A percentile compares a stretch with the other conserved stretches of the same genome.
Conservation (phyloP, 805 yeast genomes). For the Lachancea mirantina region DNA sequence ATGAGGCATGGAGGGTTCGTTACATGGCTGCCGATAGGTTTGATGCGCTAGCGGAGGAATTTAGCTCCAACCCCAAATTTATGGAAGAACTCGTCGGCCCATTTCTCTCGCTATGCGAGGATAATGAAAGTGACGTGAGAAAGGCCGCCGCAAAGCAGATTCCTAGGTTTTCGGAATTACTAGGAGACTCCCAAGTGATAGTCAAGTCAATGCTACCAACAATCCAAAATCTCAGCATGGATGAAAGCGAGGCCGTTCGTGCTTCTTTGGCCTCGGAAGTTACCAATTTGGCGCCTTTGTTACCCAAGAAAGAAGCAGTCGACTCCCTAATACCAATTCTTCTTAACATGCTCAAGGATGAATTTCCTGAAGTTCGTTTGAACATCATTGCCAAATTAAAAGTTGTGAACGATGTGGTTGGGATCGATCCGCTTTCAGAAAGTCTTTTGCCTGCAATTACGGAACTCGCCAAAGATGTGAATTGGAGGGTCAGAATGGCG, state of each 20-base stretch:
- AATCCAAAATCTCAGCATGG: conserved; percentile 76
- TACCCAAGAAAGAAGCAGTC: conserved; percentile 79
- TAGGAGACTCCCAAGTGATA: conserved; percentile 43
- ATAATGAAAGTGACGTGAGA: conserved; percentile 94
- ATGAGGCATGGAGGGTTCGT: conserved; percentile 96
- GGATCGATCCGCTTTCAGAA: conserved; percentile 79
- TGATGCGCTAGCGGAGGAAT: conserved; percentile 59
- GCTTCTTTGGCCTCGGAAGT: conserved; percentile 86
- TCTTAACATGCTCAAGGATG: conserved; percentile 91
- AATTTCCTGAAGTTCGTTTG: conserved; percentile 90
- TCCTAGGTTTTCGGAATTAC: conserved; percentile 60
- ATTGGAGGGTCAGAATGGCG: conserved; percentile 97
- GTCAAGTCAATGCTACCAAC: conserved; percentile 72
- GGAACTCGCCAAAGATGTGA: conserved; percentile 90
- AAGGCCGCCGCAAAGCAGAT: conserved; percentile 90
- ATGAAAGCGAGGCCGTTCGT: conserved; percentile 88
- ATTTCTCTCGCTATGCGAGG: conserved; percentile 72
- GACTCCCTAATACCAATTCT: conserved; percentile 80
- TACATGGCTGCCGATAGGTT: conserved; percentile 97
- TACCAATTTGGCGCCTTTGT: conserved; percentile 76
- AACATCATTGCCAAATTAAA: conserved; percentile 90
- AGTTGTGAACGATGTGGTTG: conserved; percentile 88
- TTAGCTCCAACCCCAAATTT: conserved; percentile 50
- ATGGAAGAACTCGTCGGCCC: conserved; percentile 47
- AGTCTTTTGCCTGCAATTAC: conserved; percentile 91